phyloP scores from a whole-genome alignment of 2,329 filamentous ascomycete genomes.

The Pyrenophora teres region DNA sequence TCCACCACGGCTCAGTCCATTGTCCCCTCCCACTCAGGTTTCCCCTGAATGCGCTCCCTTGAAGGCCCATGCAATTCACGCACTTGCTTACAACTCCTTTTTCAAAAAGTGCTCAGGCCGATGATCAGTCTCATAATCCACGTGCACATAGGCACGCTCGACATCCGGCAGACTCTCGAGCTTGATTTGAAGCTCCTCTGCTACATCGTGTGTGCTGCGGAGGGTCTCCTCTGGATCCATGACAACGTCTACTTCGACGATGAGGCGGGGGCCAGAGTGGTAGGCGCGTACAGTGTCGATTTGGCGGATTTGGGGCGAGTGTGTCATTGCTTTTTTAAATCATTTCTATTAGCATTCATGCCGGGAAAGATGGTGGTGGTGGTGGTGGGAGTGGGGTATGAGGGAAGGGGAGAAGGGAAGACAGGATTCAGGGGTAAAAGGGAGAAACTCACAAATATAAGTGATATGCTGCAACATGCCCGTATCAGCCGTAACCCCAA shows the following conservation, averaged over 20 bases:
- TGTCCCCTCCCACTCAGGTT: too few relatives aligned
- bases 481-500: conserved; percentile 85
- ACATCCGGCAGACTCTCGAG: conserved; percentile 89
- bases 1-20: too few relatives aligned
- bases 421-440: too few relatives aligned
- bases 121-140: conserved; percentile 95
- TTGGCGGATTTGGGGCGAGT: conserved; percentile 75
- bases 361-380: too few relatives aligned
- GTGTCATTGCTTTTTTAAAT: conserved; percentile 68
- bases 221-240: conserved; percentile 79
- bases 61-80: too few relatives aligned
- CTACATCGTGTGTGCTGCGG: conserved; percentile 84
- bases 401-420: not conserved
- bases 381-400: not conserved
- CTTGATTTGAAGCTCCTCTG: conserved; percentile 92
- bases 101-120: conserved; percentile 81
- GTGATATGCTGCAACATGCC: conserved; percentile 92
- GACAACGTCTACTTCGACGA: conserved; percentile 95
- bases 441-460: conserved; percentile 80
- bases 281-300: conserved; percentile 97
- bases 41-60: too few relatives aligned
- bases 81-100: conserved; percentile 59
- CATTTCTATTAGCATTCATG: not conserved
- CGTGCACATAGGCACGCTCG: conserved; percentile 93
- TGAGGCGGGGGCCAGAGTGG: conserved; percentile 83